These are phyloP conservation scores for Paraphysoderma sedebokerense DNA, from an alignment of 371 early-diverging fungal species.

Conservation along the genomic window DNA sequence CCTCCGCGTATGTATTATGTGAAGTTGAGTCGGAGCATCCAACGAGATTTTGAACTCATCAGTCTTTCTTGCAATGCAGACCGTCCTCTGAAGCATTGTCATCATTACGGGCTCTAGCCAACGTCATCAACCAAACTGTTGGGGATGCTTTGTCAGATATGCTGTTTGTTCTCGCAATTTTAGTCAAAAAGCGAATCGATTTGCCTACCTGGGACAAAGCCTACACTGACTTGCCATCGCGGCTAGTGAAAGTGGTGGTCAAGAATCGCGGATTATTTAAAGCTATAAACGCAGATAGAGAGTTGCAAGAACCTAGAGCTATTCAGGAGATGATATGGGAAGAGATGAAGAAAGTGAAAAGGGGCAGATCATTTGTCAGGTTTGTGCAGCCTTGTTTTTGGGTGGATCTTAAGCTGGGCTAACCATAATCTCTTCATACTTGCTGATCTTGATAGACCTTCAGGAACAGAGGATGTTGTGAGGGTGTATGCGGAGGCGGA, in stretches of 20 bases:
- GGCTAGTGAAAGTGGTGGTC: constrained; percentile 91
- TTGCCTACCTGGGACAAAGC: constrained; percentile 77
- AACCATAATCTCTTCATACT: neutral
- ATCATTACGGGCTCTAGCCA: constrained; percentile 60
- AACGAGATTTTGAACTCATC: no score
- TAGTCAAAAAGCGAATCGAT: constrained; percentile 61
- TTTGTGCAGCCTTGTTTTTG: constrained; percentile 13
- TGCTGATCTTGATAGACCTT: constrained; percentile 43
- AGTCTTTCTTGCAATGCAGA: no score
- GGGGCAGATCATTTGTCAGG: constrained; percentile 89
- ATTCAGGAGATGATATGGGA: constrained; percentile 77
- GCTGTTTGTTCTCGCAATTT: constrained; percentile 84
- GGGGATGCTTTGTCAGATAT: constrained; percentile 98
- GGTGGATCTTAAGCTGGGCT: no score
- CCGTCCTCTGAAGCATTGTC: constrained; percentile 34
- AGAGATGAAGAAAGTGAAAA: constrained; percentile 55
- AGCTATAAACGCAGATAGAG: constrained; percentile 91
- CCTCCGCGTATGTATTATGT: no score
- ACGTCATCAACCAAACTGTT: constrained; percentile 93
- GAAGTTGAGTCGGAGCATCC: no score
- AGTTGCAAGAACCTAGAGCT: constrained; percentile 69
- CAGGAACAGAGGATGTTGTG: constrained; percentile 99
- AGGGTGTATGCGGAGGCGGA: constrained; percentile 97
- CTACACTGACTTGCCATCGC: constrained; percentile 87
- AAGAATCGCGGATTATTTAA: constrained; percentile 69